Evolutionary conservation across 192 early-diverging fungal species (phyloP), one percentile per base, ranked within the genome.

Genomic region (Jimgerdemannia flammicorona): DNA sequence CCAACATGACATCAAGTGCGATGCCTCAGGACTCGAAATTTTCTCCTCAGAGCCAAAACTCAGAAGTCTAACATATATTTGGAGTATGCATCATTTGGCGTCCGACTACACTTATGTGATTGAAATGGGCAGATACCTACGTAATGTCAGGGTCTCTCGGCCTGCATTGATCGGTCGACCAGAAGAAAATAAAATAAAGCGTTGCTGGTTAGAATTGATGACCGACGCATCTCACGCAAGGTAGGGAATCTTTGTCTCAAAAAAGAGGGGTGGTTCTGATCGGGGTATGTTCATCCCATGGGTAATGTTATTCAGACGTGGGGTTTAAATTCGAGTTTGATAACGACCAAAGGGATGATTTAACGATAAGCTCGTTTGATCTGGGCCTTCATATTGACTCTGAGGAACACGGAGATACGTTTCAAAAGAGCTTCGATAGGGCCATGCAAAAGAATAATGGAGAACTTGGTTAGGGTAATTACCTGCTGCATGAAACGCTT

Each of bases 31-130:
- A 29, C 29, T 29, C 29, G 29, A 29, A 29, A 29, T 0, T 29
- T 29, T 65, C 14, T 65, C 64, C 19, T 65, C 64, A 65, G 64
- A 65, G 14, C 14, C 19, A 18, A n/a, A 19, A 14, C 14, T 65
- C 64, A 19, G 64, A 65, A 65, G 64, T 65, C 64, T 65, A 65
- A 65, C 64, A 65, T 65, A 65, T 65, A 65, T 65, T 18, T 65
- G 19, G 19, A 65, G 64, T 65, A 19, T 18, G 19, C 64, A 14
- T 18, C 19, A 14, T 18, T 65, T 65, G 64, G 19, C 19, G 64
- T 18, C 19, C 64, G 14, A 65, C 64, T 14, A 65, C 19, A 19
- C 14, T 65, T 65, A 1, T 14, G 19, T 65, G 19, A 14, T 65
- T 65, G 19, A 14, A 65, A 14, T 65, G 29, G 29, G 29, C 64